Conservation (phyloP, 805 yeast genomes). For the Maudiozyma pseudohumilis region DNA sequence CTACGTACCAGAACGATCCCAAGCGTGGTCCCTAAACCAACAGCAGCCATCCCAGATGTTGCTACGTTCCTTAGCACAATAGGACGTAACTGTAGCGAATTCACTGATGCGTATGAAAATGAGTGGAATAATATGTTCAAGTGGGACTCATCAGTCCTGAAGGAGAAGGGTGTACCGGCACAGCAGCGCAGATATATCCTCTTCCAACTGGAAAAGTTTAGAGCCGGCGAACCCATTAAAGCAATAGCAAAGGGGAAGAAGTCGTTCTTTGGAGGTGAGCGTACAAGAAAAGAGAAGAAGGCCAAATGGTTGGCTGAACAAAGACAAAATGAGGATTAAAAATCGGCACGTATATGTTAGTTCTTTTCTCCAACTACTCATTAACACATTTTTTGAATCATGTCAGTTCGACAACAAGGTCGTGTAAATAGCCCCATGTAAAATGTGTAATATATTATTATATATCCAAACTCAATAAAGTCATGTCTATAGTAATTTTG, state of each 20-base stretch:
- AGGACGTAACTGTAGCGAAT: slow-evolving; percentile 67
- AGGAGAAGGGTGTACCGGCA: slow-evolving; percentile 67
- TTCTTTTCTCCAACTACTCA: too few species aligned
- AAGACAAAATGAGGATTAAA: slow-evolving; percentile 1
- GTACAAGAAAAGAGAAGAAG: slow-evolving; percentile 55
- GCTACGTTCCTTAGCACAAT: slow-evolving; percentile 62
- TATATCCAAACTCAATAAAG: too few species aligned
- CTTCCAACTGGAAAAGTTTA: slow-evolving; percentile 59
- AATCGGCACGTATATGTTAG: too few species aligned
- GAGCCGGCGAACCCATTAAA: slow-evolving; percentile 43
- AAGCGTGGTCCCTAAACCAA: slow-evolving; percentile 38
- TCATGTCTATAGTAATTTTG: too few species aligned
- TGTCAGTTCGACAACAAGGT: too few species aligned
- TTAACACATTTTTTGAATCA: too few species aligned
- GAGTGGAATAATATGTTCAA: slow-evolving; percentile 58
- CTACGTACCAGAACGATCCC: neutral
- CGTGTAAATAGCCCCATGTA: too few species aligned
- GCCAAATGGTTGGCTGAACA: slow-evolving; percentile 54
- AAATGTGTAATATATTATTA: too few species aligned
- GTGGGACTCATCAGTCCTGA: slow-evolving; percentile 46
- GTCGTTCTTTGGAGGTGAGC: slow-evolving; percentile 74
- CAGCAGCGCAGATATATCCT: slow-evolving; percentile 64
- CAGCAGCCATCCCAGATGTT: slow-evolving; percentile 53
- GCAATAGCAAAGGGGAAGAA: slow-evolving; percentile 63
- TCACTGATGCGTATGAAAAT: slow-evolving; percentile 59